Percentiles rank a stretch among this genome's conserved stretches.
Conservation (phyloP, 345 rosid genomes). For the Eucalyptus erythrocorys region DNA sequence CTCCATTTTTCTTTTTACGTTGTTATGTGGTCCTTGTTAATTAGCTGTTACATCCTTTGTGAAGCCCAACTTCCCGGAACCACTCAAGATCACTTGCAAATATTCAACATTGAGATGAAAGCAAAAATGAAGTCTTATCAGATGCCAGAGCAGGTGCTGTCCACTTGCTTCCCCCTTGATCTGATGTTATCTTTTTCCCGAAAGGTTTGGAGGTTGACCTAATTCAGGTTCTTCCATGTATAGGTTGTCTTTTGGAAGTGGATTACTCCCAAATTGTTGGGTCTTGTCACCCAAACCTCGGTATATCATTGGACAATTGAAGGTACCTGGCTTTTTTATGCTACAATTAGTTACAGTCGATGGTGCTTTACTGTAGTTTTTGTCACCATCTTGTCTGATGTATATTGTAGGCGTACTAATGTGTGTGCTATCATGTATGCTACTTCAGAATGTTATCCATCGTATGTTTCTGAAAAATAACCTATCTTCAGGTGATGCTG, state of each 20-base stretch:
- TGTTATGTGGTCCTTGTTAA: background rate
- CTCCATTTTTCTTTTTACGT: background rate
- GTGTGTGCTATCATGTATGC: background rate
- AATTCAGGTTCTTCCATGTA: background rate
- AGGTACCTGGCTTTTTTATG: conserved; percentile 29
- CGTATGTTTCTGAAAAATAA: background rate
- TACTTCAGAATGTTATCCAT: background rate
- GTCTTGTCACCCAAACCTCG: conserved; percentile 71
- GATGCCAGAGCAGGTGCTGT: conserved; percentile 9
- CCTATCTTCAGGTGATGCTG: conserved; percentile 71
- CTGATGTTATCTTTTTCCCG: background rate
- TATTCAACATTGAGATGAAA: conserved; percentile 96
- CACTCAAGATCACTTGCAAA: conserved; percentile 93
- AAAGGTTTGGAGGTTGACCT: background rate
- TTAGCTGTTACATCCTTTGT: conserved; percentile 1
- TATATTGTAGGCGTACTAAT: background rate
- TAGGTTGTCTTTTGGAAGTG: conserved; percentile 98
- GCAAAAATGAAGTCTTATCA: conserved; percentile 77
- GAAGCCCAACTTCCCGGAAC: conserved; percentile 95
- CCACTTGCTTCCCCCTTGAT: background rate
- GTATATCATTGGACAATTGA: conserved; percentile 95
- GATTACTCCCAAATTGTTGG: conserved; percentile 86
- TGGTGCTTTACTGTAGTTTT: background rate
- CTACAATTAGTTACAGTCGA: background rate
- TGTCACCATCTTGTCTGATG: background rate